Evolutionary conservation across 2,329 filamentous ascomycete genomes (phyloP), one percentile per base, ranked within the genome.

Genomic region (Aschersonia sp.): DNA sequence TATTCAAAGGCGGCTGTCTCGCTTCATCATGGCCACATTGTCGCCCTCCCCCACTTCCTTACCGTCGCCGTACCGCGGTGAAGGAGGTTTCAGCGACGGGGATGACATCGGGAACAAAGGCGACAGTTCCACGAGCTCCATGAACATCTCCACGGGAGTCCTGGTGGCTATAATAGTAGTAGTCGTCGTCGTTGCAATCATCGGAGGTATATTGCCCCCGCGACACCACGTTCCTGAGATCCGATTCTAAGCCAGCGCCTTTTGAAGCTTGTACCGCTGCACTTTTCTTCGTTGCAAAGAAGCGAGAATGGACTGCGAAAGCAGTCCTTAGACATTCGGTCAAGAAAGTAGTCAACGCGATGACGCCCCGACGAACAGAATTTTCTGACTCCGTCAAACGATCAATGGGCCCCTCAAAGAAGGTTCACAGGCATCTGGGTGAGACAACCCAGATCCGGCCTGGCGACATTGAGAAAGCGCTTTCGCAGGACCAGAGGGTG

Each of bases 201-300:
- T 84, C 49, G 84, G 84, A 62, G 76, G 85, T 89, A 70, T 60
- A 77, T 3, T 61, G 30, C 42, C 31, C 30, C 43, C 12, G 7
- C 22, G 29, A 30, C 7, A 43, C n/a, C 11, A 14, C n/a, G 22
- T 30, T n/a, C 30, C 7, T 45, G 5, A 30, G 39, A 30, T 4
- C 10, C 11, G 9, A 30, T 10, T 39, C 29, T 12, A 9, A 22
- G 2, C 12, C 29, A 32, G n/a, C 29, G 11, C 32, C 4, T 29
- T 41, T 53, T 3, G 2, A n/a, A 84, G 83, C 81, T 52, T 72
- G 71, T 29, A 81, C 75, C 35, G 76, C 79, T 3, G 66, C 78
- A 2, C 76, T 92, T 31, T 94, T 84, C 67, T 87, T 82, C 62
- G 62, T 90, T 39, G 84, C 87, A 48, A 92, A 92, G 71, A 88